Base-by-base conservation (phyloP, 495 filamentous ascomycete species). In the Podospora bellae-mahoneyi region DNA sequence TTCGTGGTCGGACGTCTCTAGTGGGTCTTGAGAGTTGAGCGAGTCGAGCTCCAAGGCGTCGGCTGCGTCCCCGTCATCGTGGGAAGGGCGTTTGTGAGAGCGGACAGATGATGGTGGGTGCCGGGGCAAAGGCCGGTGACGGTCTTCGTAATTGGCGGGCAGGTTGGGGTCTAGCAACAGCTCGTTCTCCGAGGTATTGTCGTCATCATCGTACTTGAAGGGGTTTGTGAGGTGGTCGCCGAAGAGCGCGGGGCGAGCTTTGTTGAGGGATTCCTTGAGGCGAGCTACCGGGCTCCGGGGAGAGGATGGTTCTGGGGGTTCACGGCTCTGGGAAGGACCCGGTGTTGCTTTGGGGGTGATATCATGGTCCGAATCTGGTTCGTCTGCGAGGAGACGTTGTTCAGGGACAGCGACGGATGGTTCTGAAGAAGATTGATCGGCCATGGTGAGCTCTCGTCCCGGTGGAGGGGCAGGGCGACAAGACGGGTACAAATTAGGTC, bases 101-200 rank as follows among this genome's bases (percentile, higher is more conserved):
- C 81, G 77, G 65, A 66, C 70, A 64, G 73, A 72, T 19, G 62
- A 57, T 62, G 71, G 66, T 67, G 74, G 71, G 64, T 74, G 73
- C 4, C 73, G 68, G 0, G 74, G 68, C 16, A 72, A 68, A 60
- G 68, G 59, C 34, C 68, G 69, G 19, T 74, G 71, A 34, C 69
- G 66, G 20, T 70, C 67, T 28, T 54, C 69, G 66, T 80, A 70
- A 55, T 80, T 80, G 16, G 73, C 78, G 6, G 82, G 83, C 5
- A 82, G 73, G 69, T 83, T 84, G n/a, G 84, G 84, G 69, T 87
- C 84, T 66, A 82, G 60, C 7, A 83, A 68, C 18, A 80, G 80
- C 63, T 83, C 81, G 62, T 78, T 48, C 58, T 83, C 82, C 39
- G 81, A 83, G 26, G 74, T 76, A 30, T 78, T 72, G 61, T 77